Evolutionary conservation across 768 basidiomycete species (phyloP).

Genomic region (Ephemerocybe angulata): DNA sequence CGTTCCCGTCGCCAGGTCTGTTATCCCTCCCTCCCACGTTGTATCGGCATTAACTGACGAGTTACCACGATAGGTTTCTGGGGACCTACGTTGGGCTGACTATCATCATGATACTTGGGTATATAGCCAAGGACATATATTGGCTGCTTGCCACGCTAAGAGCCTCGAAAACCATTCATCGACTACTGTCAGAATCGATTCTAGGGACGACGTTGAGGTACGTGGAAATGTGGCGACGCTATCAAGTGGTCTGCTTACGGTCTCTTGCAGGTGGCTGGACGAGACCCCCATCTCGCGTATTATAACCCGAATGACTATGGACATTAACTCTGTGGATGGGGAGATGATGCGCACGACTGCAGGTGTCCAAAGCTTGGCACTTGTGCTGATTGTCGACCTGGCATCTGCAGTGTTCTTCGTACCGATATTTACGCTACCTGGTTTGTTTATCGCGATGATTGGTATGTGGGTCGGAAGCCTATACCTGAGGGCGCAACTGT

Average conservation of each 20-base stretch:
- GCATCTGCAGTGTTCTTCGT: constrained; percentile 38
- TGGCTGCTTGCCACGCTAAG: constrained; percentile 49
- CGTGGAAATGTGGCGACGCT: constrained; percentile 48
- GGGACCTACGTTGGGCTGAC: constrained; percentile 17
- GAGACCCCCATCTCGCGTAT: constrained; percentile 50
- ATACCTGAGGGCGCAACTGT: constrained; percentile 45
- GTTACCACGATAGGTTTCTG: constrained; percentile 44
- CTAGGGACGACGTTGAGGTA: constrained; percentile 62
- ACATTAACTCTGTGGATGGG: constrained; percentile 58
- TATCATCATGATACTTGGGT: constrained; percentile 19
- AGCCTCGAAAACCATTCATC: constrained; percentile 55
- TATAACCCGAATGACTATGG: constrained; percentile 63
- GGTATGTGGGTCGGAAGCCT: constrained; percentile 43
- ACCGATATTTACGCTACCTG: constrained; percentile 45
- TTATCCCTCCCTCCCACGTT: constrained; percentile 5
- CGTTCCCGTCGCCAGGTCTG: constrained; percentile 34
- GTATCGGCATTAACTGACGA: constrained; percentile 43
- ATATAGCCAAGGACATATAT: constrained; percentile 30
- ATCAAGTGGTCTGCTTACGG: not conserved
- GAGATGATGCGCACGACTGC: constrained; percentile 26
- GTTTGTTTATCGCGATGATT: constrained; percentile 35
- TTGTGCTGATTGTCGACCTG: constrained; percentile 43
- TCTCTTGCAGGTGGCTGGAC: constrained; percentile 41
- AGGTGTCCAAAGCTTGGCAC: constrained; percentile 25
- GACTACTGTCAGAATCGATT: constrained; percentile 47